Base-by-base conservation (phyloP, 371 early-diverging fungal genomes). In the Blakeslea trispora region DNA sequence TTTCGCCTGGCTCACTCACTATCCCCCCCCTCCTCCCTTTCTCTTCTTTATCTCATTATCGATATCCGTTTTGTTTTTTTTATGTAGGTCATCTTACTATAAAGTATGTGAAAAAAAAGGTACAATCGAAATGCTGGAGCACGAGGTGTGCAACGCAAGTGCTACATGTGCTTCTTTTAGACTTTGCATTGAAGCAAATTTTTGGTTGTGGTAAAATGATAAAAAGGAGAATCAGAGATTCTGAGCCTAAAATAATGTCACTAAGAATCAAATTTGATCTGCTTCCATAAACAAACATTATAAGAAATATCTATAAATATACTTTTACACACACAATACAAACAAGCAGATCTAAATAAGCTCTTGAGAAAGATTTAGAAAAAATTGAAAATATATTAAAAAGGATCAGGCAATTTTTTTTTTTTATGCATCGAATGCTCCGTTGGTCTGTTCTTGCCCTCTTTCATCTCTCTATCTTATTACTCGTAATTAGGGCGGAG, bases 91-190 rank as follows among this genome's bases (percentile, higher is more conserved):
- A n/a, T n/a, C n/a, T n/a, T n/a, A n/a, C n/a, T n/a, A n/a, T n/a
- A n/a, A 32, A 32, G 32, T 32, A 42, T 52, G 43, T 43, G 43
- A 52, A 42, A 44, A 44, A 44, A 44, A 11, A 6, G 21, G 21
- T 32, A 35, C 19, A 3, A 17, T 45, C 15, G 24, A 28, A 45
- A 21, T 21, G 14, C 21, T 31, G 31, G 51, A 50, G 53, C 66
- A 66, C 59, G 68, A 67, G 63, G 61, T 59, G 55, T 58, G 43
- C 59, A 50, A 60, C 59, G 40, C 37, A 32, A 49, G 50, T 57
- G 62, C 57, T 59, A 43, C 59, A 59, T 62, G 59, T 66, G 63
- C 66, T 50, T 57, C 48, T 41, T 40, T 44, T 44, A 28, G 22
- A 22, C n/a, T 9, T 40, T 23, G 37, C 23, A 13, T 51, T 24